Percentiles rank a stretch among this genome's conserved stretches.
phyloP scores from a whole-genome alignment of 257 asterid species.

The Solanum paucissectum region DNA sequence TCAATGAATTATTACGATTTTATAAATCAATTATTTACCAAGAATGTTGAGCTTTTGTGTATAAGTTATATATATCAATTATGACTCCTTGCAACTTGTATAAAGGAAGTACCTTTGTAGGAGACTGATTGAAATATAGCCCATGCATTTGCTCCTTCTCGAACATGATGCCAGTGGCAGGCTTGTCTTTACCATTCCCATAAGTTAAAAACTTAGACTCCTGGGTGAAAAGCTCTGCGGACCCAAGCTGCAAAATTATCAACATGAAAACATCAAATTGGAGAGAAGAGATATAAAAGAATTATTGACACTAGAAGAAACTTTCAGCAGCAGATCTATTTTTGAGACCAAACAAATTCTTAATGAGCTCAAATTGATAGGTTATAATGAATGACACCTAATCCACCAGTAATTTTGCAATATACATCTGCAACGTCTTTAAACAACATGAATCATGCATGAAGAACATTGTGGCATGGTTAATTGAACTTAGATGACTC shows the following conservation, averaged over 20 bases:
- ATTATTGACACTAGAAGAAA: background rate
- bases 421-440: background rate
- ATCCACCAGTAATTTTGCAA: background rate
- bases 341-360: background rate
- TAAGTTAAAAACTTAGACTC: constrained; percentile 61
- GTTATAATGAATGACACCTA: background rate
- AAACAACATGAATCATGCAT: background rate
- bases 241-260: constrained; percentile 63
- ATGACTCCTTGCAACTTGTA: background rate
- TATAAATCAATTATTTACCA: background rate
- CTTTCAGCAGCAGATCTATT: background rate
- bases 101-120: constrained; percentile 53
- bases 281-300: background rate
- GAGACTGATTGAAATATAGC: constrained; percentile 87
- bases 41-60: background rate
- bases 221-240: constrained; percentile 68
- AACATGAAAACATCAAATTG: constrained; percentile 1
- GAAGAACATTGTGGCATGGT: background rate
- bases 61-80: background rate
- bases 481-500: background rate
- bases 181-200: constrained; percentile 78
- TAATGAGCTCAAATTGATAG: background rate
- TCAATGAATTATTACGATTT: background rate
- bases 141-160: constrained; percentile 86
- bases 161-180: constrained; percentile 92